Evolutionary conservation across 257 asterid genomes (phyloP).

Genomic region (Cynanchum wilfordii): DNA sequence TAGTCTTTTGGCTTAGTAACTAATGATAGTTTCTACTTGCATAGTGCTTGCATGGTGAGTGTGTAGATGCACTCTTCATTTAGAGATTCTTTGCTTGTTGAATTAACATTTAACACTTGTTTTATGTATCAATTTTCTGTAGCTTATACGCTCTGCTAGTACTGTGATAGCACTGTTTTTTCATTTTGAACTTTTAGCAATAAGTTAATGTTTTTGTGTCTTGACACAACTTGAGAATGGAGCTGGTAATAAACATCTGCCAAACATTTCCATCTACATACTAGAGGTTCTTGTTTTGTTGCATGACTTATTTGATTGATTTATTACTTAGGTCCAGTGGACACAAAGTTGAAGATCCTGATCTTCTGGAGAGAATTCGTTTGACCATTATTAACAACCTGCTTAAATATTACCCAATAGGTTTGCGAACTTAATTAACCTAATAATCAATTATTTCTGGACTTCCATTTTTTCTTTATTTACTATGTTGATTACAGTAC

Average conservation of each 20-base stretch:
- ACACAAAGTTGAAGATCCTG: constrained; percentile 91
- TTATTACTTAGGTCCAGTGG: constrained; percentile 55
- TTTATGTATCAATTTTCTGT: background rate
- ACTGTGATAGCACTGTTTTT: background rate
- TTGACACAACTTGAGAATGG: constrained; percentile 5
- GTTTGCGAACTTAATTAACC: constrained; percentile 23
- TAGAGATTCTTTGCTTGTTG: background rate
- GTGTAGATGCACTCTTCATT: background rate
- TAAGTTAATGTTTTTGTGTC: background rate
- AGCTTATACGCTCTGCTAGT: background rate
- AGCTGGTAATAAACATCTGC: background rate
- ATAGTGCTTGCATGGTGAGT: background rate
- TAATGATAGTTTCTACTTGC: background rate
- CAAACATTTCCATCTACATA: background rate
- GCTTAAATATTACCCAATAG: constrained; percentile 90
- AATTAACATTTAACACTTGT: background rate
- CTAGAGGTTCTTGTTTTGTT: background rate
- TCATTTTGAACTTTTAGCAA: background rate
- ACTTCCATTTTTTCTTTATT: background rate
- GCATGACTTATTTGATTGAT: constrained; percentile 1
- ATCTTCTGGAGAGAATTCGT: constrained; percentile 93
- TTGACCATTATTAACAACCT: constrained; percentile 88
- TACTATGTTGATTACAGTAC: no score
- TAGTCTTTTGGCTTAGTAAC: background rate
- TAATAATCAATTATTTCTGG: background rate